phyloP scores from a whole-genome alignment of 768 basidiomycete genomes.

The Psilocybe cubensis region DNA sequence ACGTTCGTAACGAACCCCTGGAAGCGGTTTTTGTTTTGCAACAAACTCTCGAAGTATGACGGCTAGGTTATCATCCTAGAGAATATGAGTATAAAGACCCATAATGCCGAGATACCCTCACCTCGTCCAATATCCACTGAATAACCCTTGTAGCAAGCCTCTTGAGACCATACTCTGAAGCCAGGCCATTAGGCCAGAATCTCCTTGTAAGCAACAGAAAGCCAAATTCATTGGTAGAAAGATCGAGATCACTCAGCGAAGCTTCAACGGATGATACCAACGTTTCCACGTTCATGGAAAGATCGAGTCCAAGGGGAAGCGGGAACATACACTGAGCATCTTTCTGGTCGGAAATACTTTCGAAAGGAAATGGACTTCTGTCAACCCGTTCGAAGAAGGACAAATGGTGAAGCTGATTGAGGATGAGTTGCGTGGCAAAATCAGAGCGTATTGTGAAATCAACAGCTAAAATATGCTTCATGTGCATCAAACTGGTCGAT shows the following conservation, averaged over 20 bases:
- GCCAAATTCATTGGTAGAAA: constrained; percentile 76
- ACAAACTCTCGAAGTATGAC: constrained; percentile 70
- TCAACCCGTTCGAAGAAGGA: constrained; percentile 63
- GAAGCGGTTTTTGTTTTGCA: constrained; percentile 57
- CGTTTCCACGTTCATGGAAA: constrained; percentile 72
- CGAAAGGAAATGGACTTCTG: constrained; percentile 37
- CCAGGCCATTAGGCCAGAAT: constrained; percentile 76
- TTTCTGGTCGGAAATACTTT: constrained; percentile 30
- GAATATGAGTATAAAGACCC: not conserved
- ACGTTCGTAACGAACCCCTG: constrained; percentile 58
- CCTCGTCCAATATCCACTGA: constrained; percentile 77
- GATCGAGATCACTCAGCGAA: constrained; percentile 69
- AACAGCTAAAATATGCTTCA: constrained; percentile 60
- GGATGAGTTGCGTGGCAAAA: constrained; percentile 50
- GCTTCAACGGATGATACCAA: constrained; percentile 74
- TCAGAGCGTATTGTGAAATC: constrained; percentile 63
- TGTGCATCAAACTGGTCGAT: constrained; percentile 57
- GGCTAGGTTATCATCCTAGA: constrained; percentile 69
- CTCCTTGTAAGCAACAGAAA: constrained; percentile 68
- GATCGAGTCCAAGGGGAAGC: constrained; percentile 71
- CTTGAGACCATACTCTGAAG: constrained; percentile 70
- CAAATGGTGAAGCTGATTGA: constrained; percentile 62
- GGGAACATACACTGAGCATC: constrained; percentile 59
- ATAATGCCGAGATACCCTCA: constrained; percentile 29
- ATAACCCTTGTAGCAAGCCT: constrained; percentile 62